Percentiles rank a stretch among this genome's conserved stretches.
These are phyloP conservation scores for Xylariaceae sp. DNA, from an alignment of 2,329 filamentous ascomycete genomes.

Conservation along the genomic window DNA sequence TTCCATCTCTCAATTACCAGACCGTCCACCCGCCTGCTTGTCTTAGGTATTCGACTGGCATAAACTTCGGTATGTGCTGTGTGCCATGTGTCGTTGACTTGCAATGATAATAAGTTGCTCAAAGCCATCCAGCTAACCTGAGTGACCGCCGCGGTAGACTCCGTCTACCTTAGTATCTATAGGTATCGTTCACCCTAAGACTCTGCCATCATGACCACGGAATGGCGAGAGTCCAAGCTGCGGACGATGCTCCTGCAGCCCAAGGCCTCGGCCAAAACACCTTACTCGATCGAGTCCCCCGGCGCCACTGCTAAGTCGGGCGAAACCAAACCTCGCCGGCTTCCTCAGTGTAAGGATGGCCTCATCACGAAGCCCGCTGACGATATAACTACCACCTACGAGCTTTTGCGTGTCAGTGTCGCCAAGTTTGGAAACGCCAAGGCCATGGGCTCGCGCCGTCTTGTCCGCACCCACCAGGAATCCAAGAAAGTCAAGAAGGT, in stretches of 20 bases:
- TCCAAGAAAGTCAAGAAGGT: slow-evolving; percentile 89
- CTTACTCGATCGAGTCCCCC: slow-evolving; percentile 65
- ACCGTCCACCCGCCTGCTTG: too few relatives aligned
- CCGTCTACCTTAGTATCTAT: too few relatives aligned
- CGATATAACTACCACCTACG: slow-evolving; percentile 68
- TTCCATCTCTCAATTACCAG: too few relatives aligned
- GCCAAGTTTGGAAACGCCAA: slow-evolving; percentile 62
- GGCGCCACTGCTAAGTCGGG: slow-evolving; percentile 60
- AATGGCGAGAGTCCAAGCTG: slow-evolving; percentile 28
- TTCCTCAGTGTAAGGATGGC: slow-evolving; percentile 56
- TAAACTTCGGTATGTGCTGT: too few relatives aligned
- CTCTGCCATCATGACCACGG: slow-evolving; percentile 17
- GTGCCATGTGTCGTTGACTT: too few relatives aligned
- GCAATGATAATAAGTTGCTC: too few relatives aligned
- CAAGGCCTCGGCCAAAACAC: slow-evolving; percentile 53
- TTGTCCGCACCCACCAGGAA: slow-evolving; percentile 74
- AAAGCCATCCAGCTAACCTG: too few relatives aligned
- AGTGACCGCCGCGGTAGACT: too few relatives aligned
- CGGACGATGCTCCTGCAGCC: slow-evolving; percentile 29
- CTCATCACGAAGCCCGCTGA: slow-evolving; percentile 58
- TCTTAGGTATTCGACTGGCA: too few relatives aligned
- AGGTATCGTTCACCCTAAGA: too few relatives aligned
- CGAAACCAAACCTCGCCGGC: slow-evolving; percentile 71
- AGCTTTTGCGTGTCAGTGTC: slow-evolving; percentile 66
- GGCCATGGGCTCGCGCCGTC: slow-evolving; percentile 64